Base-by-base conservation (phyloP, 2,329 filamentous ascomycete species). In the Orbilia oligospora region DNA sequence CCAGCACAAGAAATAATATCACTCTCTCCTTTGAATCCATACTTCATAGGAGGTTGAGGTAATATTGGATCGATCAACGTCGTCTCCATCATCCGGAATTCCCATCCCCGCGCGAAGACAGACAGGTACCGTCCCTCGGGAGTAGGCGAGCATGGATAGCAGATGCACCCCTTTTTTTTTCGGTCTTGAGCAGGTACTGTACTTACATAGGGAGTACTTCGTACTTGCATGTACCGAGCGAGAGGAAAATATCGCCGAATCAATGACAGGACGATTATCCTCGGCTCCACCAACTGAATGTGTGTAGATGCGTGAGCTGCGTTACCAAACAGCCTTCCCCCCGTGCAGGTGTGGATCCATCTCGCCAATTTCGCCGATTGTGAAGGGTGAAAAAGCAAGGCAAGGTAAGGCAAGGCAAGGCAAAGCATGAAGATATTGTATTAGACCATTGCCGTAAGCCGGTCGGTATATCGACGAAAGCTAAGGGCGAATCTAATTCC, bases 291-390 rank as follows among this genome's bases (percentile, higher is more conserved):
- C 70, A 67, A 55, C 70, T 73, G 16, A 33, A 72, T 72, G 69
- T 61, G 70, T 33, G 49, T 22, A 56, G 49, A 48, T 44, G 14
- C 4, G 22, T 41, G 55, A 24, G 20, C 38, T 58, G 58, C 72
- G 72, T 58, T 76, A 65, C 58, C 30, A 55, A 44, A 71, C 65
- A 64, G 64, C 56, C 48, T 56, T n/a, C 48, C 20, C 18, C 48
- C 48, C 20, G 56, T 69, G 55, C 65, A 76, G 56, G 71, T 38
- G 44, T 53, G 46, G 48, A 67, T 56, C 72, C 72, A 53, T 63
- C 61, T 76, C 71, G 71, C 71, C 71, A 76, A 76, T 70, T 76
- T 76, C 71, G 58, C 66, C 72, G 66, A 71, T 53, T 70, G 33
- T 51, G 48, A 51, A 30, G 46, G 38, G 41, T 48, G 27, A 69